These are phyloP conservation scores for Penicillium olsonii DNA, from an alignment of 2,329 filamentous ascomycete species.

Conservation along the genomic window DNA sequence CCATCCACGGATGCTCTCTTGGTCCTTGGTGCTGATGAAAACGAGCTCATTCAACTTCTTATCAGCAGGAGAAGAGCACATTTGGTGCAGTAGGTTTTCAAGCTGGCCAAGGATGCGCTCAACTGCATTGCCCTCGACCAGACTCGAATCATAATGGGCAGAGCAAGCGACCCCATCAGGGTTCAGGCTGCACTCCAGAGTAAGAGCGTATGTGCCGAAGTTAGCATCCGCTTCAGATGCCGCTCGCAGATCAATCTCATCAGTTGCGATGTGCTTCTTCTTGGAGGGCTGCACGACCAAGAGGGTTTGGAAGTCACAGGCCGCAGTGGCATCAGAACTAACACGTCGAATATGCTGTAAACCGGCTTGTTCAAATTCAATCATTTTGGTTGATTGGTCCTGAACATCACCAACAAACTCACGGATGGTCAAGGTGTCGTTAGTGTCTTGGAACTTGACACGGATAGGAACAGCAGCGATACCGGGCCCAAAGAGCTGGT, in stretches of 20 bases:
- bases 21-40: conserved; percentile 13
- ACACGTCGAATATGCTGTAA: conserved; percentile 20
- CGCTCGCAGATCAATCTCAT: conserved; percentile 6
- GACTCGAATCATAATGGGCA: conserved; percentile 14
- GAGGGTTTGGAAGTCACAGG: conserved; percentile 12
- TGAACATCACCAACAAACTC: conserved; percentile 10
- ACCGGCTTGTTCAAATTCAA: conserved; percentile 17
- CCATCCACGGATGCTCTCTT: conserved; percentile 11
- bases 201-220: conserved; percentile 14
- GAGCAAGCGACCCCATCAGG: conserved; percentile 1
- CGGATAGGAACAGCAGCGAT: conserved; percentile 17
- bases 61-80: conserved; percentile 3
- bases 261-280: background rate
- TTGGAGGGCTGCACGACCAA: conserved; percentile 12
- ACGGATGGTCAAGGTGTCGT: conserved; percentile 3
- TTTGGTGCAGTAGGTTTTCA: conserved; percentile 9
- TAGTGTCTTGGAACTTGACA: conserved; percentile 11
- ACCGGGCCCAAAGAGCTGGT: conserved; percentile 35
- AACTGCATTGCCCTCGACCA: conserved; percentile 6
- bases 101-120: conserved; percentile 13
- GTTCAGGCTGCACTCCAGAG: conserved; percentile 11
- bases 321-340: conserved; percentile 9
- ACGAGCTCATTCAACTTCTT: conserved; percentile 6
- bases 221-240: conserved; percentile 8
- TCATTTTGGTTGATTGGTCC: conserved; percentile 11